Base-by-base conservation (phyloP, 2,329 filamentous ascomycete species). In the Alternaria sp. region DNA sequence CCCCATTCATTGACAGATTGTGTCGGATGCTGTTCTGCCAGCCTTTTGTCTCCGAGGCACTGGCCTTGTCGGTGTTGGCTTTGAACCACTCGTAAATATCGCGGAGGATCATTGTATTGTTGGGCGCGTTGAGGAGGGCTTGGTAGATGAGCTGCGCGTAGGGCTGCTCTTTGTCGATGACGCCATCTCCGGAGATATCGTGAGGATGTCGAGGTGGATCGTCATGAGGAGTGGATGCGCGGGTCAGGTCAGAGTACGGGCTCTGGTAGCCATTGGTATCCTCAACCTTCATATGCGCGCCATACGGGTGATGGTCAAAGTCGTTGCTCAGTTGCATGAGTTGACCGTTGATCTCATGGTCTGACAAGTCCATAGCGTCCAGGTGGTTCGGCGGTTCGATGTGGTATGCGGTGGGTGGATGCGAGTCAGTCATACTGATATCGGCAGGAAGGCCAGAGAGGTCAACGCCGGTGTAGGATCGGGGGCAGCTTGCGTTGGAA, bases 11-110 rank as follows among this genome's bases (percentile, higher is more conserved):
- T 51, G 93, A 97, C 8, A 98, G 84, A 71, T 98, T 98, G 79
- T 98, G 95, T 3, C 95, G 88, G 68, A 98, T 96, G 77, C 93
- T 97, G 80, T 97, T 98, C 81, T 95, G 92, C 95, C 95, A 98
- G 10, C 94, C 95, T 47, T 79, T 82, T 5, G 79, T 81, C 55
- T 79, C 77, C 8, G 84, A 85, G 49, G 86, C 85, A 56, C 85
- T 88, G 5, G 88, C 88, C 79, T 96, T 97, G 69, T 88, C 87
- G 3, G 94, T 97, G 74, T 97, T 90, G 26, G 90, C 86, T 45
- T 87, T 84, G 74, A 98, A 97, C 94, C 95, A 98, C 61, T 90
- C 86, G 80, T 98, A 98, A 61, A 98, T 92, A 58, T 96, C 90
- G 70, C 94, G 90, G 12, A 98, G 84, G 2, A 91, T 88, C 88